Evolutionary conservation across 805 yeast species (phyloP), one percentile per base, ranked within the genome.

Genomic region (Cyberlindnera xylosilytica): DNA sequence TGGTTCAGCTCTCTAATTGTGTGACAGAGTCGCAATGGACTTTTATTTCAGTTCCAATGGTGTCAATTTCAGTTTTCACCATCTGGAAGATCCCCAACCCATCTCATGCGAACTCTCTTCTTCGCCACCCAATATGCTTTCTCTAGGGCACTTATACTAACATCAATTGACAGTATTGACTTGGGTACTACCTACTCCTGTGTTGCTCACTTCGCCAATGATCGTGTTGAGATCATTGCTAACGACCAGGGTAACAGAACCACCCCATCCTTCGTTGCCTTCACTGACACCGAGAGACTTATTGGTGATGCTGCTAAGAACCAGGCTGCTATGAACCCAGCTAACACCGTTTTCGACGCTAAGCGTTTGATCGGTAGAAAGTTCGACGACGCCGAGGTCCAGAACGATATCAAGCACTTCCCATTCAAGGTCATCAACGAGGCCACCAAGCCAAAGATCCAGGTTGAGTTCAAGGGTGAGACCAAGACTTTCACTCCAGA

Each of bases 171-270:
- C 37, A 46, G 50, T 46, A 48, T 48, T 88, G 52, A 48, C 34
- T 48, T 48, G 49, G 52, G 52, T 49, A 49, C 52, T 43, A 49
- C 52, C 42, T 49, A 88, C 75, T 88, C 96, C 39, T 89, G 97
- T 81, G 97, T 89, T 51, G 97, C 96, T 58, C 95, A 88, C 64
- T 88, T 88, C 76, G 76, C 88, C 60, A 86, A 86, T 63, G 95
- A 91, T 57, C 78, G 86, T 65, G 97, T 90, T 41, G 97, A 90
- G 72, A 90, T 89, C 68, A 86, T 89, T 64, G 96, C 97, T 61
- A 89, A 89, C 67, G 97, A 90, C 69, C 97, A 89, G 76, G 97
- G 97, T 81, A 89, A 89, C 80, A 87, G 97, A 78, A 89, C 90
- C 47, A 90, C 97, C 44, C 97, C 97, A 45, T 90, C 97, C 24